Evolutionary conservation across 805 yeast species (phyloP), one percentile per base, ranked within the genome.

Genomic region (Metschnikowia picachoensis): DNA sequence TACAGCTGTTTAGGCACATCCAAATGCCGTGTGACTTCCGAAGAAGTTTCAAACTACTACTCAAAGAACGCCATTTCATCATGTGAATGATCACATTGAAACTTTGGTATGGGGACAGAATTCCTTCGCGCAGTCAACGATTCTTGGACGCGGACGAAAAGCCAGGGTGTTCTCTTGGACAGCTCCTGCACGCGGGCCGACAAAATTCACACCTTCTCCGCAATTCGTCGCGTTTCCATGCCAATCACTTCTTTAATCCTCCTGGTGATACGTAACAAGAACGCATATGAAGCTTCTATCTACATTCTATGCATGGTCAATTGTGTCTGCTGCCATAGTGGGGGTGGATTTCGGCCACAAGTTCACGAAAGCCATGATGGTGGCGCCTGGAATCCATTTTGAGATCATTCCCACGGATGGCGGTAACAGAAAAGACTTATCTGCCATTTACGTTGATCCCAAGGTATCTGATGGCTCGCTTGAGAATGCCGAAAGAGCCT

Each of bases 301-400:
- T 15, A 35, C 44, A 27, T 44, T 50, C 30, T 41, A 33, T 28
- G 44, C 49, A 37, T 38, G 53, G 28, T 40, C 51, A 9, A 27
- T 46, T 31, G 59, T 65, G 2, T 52, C 63, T 9, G 81, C 78
- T 10, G 92, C 97, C 2, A 77, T 94, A 9, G 69, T 94, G 41
- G 98, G 97, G 17, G 72, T 94, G 34, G 99, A 94, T 62, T 83
- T 77, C 60, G 99, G 99, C 43, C 85, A 87, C 46, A 92, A 90
- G 59, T 86, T 74, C 70, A 79, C 90, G 20, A 94, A 94, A 62
- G 89, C 96, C 2, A 87, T 84, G 41, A 72, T 94, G 38, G 86
- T 94, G 35, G 96, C 97, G 0, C 97, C 97, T 0, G 88, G 90
- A 11, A 82, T 89, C 16, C 85, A 90, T 13, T 83, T 91, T 60